A percentile compares a stretch with the other conserved stretches of the same genome.
These are phyloP conservation scores for Fomitopsis betulina DNA, from an alignment of 1,284 basidiomycete genomes.

Conservation along the genomic window DNA sequence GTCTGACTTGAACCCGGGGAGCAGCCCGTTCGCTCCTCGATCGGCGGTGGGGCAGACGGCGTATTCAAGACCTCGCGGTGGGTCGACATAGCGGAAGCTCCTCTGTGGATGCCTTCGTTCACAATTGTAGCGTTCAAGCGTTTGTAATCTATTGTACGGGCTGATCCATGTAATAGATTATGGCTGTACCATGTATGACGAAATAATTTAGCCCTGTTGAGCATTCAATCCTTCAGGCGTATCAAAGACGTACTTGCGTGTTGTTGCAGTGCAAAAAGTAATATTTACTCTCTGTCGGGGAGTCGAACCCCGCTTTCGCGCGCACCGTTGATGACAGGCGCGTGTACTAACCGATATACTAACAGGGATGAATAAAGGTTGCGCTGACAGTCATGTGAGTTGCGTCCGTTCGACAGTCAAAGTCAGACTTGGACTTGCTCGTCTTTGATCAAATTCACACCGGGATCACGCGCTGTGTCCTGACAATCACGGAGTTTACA, in stretches of 20 bases:
- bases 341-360: conserved; percentile 43
- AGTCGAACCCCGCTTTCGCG: conserved; percentile 42
- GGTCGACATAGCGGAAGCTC: too few relatives aligned
- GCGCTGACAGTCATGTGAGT: too few relatives aligned
- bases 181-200: background rate
- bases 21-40: too few relatives aligned
- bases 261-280: background rate
- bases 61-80: background rate
- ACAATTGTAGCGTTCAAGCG: too few relatives aligned
- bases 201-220: background rate
- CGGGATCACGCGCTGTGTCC: too few relatives aligned
- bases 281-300: conserved; percentile 23
- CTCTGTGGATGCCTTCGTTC: too few relatives aligned
- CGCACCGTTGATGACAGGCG: conserved; percentile 35
- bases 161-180: background rate
- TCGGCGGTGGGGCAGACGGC: conserved; percentile 10
- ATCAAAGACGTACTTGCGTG: too few relatives aligned
- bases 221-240: too few relatives aligned
- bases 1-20: conserved; percentile 27
- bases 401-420: too few relatives aligned
- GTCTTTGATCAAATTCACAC: too few relatives aligned
- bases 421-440: too few relatives aligned
- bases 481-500: background rate
- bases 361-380: too few relatives aligned
- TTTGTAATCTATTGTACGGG: background rate